phyloP scores from a whole-genome alignment of 768 basidiomycete genomes.

The Pisolithus marmoratus region DNA sequence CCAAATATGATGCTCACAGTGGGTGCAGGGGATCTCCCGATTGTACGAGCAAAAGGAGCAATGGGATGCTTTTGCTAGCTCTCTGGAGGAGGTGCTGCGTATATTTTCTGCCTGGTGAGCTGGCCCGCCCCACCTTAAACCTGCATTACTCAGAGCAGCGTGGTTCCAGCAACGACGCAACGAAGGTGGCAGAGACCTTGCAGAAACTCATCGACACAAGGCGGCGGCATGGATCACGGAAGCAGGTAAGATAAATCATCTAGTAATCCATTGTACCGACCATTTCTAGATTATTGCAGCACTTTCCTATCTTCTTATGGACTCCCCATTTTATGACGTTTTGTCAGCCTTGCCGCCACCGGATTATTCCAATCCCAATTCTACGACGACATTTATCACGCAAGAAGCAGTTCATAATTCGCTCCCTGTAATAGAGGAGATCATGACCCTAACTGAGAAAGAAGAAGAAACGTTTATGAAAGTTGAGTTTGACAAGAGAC shows the following conservation, averaged over 20 bases:
- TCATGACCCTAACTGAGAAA: conserved; percentile 56
- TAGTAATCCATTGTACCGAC: conserved; percentile 40
- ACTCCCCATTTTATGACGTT: conserved; percentile 56
- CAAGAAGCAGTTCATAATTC: conserved; percentile 66
- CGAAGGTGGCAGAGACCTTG: conserved; percentile 74
- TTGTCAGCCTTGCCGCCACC: conserved; percentile 67
- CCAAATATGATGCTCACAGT: conserved; percentile 9
- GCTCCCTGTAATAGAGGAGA: conserved; percentile 67
- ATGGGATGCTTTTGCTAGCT: conserved; percentile 53
- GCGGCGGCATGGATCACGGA: conserved; percentile 51
- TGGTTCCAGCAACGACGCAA: conserved; percentile 57
- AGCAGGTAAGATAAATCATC: conserved; percentile 41
- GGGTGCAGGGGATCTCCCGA: conserved; percentile 58
- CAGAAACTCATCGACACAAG: conserved; percentile 70
- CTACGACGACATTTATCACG: conserved; percentile 49
- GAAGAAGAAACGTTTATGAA: conserved; percentile 54
- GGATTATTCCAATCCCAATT: conserved; percentile 68
- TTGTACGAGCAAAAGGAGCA: conserved; percentile 61
- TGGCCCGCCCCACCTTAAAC: not conserved
- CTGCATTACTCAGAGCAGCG: not conserved
- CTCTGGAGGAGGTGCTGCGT: conserved; percentile 51
- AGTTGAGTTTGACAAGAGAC: conserved; percentile 70
- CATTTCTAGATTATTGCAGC: conserved; percentile 63
- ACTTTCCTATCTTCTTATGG: conserved; percentile 68
- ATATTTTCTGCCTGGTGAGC: conserved; percentile 56